These are phyloP conservation scores for Aspergillus phoenicis DNA, from an alignment of 2,329 filamentous ascomycete genomes.

Conservation along the genomic window DNA sequence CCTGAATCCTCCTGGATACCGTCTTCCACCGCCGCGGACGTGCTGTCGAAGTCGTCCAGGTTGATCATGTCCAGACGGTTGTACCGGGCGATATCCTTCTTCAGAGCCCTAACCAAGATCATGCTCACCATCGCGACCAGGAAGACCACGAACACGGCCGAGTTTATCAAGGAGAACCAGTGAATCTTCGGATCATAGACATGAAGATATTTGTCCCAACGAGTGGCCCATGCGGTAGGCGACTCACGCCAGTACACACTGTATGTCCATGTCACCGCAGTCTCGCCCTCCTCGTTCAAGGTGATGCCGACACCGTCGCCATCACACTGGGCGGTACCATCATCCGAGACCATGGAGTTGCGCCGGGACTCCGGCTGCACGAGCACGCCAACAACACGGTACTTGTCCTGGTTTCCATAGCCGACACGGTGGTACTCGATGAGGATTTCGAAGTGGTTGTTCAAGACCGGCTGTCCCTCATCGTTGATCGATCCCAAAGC, in stretches of 20 bases:
- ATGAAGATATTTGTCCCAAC: conserved; percentile 98
- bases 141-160: conserved; percentile 90
- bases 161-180: conserved; percentile 98
- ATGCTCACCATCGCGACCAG: conserved; percentile 88
- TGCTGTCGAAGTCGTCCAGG: conserved; percentile 83
- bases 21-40: conserved; percentile 74
- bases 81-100: conserved; percentile 95
- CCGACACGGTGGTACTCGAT: conserved; percentile 88
- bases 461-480: conserved; percentile 64
- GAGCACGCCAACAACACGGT: conserved; percentile 86
- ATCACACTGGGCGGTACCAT: conserved; percentile 64
- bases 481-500: conserved; percentile 65
- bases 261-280: conserved; percentile 82
- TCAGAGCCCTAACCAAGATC: conserved; percentile 83
- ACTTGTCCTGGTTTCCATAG: conserved; percentile 59
- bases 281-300: conserved; percentile 65
- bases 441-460: conserved; percentile 95
- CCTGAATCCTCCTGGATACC: conserved; percentile 96
- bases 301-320: conserved; percentile 60
- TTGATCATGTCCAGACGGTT: conserved; percentile 91
- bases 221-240: conserved; percentile 85
- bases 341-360: conserved; percentile 56
- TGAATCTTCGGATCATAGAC: conserved; percentile 98
- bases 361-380: conserved; percentile 77
- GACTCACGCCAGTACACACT: conserved; percentile 87